These are phyloP conservation scores for Blastobotrys peoriensis DNA, from an alignment of 805 yeast genomes.

Conservation along the genomic window DNA sequence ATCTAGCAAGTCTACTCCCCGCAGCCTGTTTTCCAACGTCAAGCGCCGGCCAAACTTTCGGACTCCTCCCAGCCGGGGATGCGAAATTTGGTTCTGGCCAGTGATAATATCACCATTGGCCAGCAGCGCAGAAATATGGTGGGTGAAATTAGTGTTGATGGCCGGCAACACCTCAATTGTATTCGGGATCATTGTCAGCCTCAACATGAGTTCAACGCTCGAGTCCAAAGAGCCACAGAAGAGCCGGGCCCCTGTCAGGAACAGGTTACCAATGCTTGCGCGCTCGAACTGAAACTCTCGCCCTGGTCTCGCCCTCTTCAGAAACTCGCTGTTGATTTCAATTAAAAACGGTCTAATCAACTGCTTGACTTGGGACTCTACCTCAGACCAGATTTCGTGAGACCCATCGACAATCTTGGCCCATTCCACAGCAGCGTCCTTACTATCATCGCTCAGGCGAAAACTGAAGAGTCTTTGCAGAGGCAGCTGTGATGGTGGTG, in stretches of 20 bases:
- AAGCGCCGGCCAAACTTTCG: background rate
- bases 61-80: slow-evolving; percentile 43
- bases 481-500: slow-evolving; percentile 28
- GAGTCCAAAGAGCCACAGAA: slow-evolving; percentile 81
- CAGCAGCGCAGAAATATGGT: slow-evolving; percentile 75
- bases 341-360: slow-evolving; percentile 71
- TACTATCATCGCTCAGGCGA: slow-evolving; percentile 44
- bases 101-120: slow-evolving; percentile 66
- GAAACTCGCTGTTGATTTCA: slow-evolving; percentile 69
- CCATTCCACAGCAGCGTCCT: slow-evolving; percentile 68
- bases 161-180: slow-evolving; percentile 65
- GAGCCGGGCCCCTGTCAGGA: slow-evolving; percentile 73
- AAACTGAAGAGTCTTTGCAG: slow-evolving; percentile 37
- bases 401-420: slow-evolving; percentile 68
- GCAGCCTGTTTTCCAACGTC: background rate
- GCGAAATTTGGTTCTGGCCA: slow-evolving; percentile 92
- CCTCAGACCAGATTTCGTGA: slow-evolving; percentile 59
- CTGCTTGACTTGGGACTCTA: slow-evolving; percentile 57
- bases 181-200: slow-evolving; percentile 55
- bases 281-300: slow-evolving; percentile 64
- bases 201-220: slow-evolving; percentile 67
- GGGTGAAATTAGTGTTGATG: slow-evolving; percentile 74
- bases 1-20: background rate
- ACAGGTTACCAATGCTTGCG: slow-evolving; percentile 82
- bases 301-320: slow-evolving; percentile 56